A percentile compares a stretch with the other conserved stretches of the same genome.
Conservation (phyloP, 306 rosid species). For the Quercus bicolor region DNA sequence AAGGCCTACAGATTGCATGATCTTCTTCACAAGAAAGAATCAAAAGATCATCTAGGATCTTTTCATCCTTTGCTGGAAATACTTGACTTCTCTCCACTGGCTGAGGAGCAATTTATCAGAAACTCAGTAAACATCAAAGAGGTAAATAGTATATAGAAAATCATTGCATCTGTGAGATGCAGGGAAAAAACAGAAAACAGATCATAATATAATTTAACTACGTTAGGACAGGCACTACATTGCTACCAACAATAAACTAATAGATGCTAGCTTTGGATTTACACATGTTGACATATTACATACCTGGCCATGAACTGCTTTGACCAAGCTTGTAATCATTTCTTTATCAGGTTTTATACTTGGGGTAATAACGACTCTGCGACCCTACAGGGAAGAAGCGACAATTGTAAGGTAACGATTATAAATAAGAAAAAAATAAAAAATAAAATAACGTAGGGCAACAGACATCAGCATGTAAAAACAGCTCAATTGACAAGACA, state of each 20-base stretch:
- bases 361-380: constrained; percentile 41
- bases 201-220: not conserved
- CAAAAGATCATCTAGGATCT: constrained; percentile 32
- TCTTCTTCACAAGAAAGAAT: constrained; percentile 58
- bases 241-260: constrained; percentile 4
- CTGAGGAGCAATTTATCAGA: constrained; percentile 28
- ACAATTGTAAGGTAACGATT: constrained; percentile 1
- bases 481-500: not conserved
- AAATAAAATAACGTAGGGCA: constrained; percentile 10
- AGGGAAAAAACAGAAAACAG: not conserved
- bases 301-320: constrained; percentile 52
- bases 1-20: constrained; percentile 30
- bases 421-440: no score
- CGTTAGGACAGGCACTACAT: not conserved
- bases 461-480: constrained; percentile 6
- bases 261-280: constrained; percentile 17
- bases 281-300: constrained; percentile 5
- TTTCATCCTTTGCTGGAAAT: constrained; percentile 19
- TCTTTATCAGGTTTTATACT: constrained; percentile 43
- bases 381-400: constrained; percentile 36
- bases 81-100: constrained; percentile 40
- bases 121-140: not conserved
- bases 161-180: not conserved
- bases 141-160: not conserved
- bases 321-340: constrained; percentile 35